These are phyloP conservation scores for Penicillium canariense DNA, from an alignment of 495 filamentous ascomycete species.

Conservation along the genomic window DNA sequence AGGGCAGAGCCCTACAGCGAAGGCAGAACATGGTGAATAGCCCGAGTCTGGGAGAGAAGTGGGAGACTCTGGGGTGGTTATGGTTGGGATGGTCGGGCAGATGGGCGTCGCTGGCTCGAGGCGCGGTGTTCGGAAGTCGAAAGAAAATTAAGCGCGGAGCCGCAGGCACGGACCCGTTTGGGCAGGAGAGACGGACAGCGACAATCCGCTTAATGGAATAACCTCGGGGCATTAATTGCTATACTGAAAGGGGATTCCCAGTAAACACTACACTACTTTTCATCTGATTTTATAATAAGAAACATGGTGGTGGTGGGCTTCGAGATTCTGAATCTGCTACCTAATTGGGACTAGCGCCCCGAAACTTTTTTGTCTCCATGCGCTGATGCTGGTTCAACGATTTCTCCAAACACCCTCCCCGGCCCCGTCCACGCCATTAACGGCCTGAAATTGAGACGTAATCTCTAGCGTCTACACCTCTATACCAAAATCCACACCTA, in stretches of 20 bases:
- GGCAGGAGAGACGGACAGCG: neutral
- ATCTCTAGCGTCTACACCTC: neutral
- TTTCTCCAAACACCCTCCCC: slow-evolving; percentile 7
- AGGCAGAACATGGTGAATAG: slow-evolving; percentile 33
- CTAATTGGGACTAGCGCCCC: slow-evolving; percentile 28
- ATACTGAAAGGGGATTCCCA: neutral
- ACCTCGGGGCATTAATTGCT: neutral
- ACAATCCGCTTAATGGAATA: neutral
- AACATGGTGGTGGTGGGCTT: neutral
- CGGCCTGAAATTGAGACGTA: neutral
- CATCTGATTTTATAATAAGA: neutral
- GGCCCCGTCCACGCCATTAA: neutral
- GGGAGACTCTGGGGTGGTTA: slow-evolving; percentile 6
- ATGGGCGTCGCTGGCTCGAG: slow-evolving; percentile 13
- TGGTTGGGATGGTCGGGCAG: slow-evolving; percentile 9
- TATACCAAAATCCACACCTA: neutral
- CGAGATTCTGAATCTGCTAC: slow-evolving; percentile 11
- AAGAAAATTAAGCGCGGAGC: slow-evolving; percentile 42
- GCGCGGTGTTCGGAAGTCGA: slow-evolving; percentile 31
- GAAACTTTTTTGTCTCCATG: slow-evolving; percentile 30
- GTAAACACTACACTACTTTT: neutral
- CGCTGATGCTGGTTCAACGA: slow-evolving; percentile 10
- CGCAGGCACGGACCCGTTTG: slow-evolving; percentile 36
- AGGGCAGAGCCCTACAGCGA: slow-evolving; percentile 34
- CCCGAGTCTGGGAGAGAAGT: neutral